Evolutionary conservation across 352 stramenopile genomes (phyloP), one percentile per base, ranked within the genome.

Genomic region (Pythium coloratum): DNA sequence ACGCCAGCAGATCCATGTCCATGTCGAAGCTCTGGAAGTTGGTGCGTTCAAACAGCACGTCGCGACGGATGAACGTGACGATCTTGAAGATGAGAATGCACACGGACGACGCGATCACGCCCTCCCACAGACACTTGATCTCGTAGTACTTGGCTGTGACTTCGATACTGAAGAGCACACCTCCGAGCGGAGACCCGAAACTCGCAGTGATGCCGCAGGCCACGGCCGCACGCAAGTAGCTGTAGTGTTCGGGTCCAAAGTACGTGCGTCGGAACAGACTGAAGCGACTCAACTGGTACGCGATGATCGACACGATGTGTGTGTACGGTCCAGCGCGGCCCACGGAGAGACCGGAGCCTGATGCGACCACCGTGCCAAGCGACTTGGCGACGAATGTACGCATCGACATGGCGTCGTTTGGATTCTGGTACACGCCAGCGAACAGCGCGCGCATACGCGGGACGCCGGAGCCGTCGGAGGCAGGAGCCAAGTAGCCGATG

Each of bases 61-160:
- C 82, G 28, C 76, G 81, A 49, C 90, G 84, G 30, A 91, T 73
- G 40, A 91, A 91, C 2, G 76, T 89, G 50, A 93, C 83, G 58
- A 93, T 78, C 38, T 86, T 84, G 65, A 89, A 94, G 6, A 92
- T 78, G 18, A 94, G 65, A 44, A 94, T 88, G 42, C 82, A 93
- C 54, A 92, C 76, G 5, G 83, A 90, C 12, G 86, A 91, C 62
- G 81, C 84, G 62, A 94, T 94, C 30, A 93, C 82, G 16, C 84
- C 82, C 67, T 93, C 84, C 86, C 86, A 94, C 8, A 94, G 73
- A 16, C 81, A 92, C 67, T 90, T 90, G 71, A 95, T 91, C 64
- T 92, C 84, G 68, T 94, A 95, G 59, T 90, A 92, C 36, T 84
- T 88, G 5, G 86, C 85, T 3, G 86, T 93, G 33, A 95, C 88